These are phyloP conservation scores for Irpex rosettiformis DNA, from an alignment of 1,284 basidiomycete genomes.

Conservation along the genomic window DNA sequence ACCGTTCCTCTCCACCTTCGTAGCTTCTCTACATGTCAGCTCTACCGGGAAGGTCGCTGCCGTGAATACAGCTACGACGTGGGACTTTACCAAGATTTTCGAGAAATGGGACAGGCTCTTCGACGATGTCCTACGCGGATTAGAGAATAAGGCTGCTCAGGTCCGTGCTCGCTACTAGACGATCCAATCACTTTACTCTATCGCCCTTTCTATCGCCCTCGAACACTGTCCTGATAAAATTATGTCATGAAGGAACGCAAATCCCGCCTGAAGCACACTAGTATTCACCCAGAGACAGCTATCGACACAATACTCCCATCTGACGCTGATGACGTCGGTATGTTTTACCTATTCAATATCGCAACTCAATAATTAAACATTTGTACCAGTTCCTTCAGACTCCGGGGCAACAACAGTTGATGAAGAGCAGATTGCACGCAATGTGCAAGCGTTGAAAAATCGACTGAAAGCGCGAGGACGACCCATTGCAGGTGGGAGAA, in stretches of 20 bases:
- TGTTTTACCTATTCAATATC: background rate
- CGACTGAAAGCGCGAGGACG: constrained; percentile 54
- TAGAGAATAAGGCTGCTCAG: constrained; percentile 75
- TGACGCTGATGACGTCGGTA: constrained; percentile 39
- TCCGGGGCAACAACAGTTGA: constrained; percentile 60
- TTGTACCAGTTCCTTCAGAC: constrained; percentile 51
- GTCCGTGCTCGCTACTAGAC: constrained; percentile 40
- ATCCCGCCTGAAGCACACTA: constrained; percentile 44
- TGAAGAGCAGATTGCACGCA: constrained; percentile 88
- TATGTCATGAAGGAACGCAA: constrained; percentile 69
- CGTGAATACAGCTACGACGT: constrained; percentile 38
- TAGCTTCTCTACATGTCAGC: constrained; percentile 71
- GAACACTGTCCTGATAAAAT: constrained; percentile 5
- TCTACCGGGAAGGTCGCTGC: constrained; percentile 27
- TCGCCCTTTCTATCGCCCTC: background rate
- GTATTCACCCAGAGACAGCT: constrained; percentile 30
- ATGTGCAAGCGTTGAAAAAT: constrained; percentile 87
- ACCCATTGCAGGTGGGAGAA: constrained; percentile 56
- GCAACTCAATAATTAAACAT: constrained; percentile 4
- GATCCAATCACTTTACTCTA: background rate
- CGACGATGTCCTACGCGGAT: constrained; percentile 68
- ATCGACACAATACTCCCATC: constrained; percentile 47
- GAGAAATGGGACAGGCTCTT: constrained; percentile 84
- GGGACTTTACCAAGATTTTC: constrained; percentile 72
- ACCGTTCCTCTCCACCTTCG: constrained; percentile 77